A percentile compares a stretch with the other conserved stretches of the same genome.
phyloP scores from a whole-genome alignment of 352 stramenopile species.

The Phytophthora sp. region DNA sequence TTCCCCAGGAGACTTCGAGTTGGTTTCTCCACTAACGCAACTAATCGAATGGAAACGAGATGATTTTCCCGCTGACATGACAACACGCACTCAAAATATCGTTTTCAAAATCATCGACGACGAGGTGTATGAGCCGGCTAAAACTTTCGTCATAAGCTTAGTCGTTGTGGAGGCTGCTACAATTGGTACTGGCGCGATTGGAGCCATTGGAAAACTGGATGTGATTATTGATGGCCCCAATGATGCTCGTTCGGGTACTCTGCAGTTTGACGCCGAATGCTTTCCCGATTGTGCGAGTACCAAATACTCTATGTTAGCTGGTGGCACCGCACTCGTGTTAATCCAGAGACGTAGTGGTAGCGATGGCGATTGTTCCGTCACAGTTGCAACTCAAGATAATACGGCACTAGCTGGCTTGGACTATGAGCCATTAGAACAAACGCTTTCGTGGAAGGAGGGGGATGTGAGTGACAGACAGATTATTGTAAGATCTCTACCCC shows the following conservation, averaged over 20 bases:
- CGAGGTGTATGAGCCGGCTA: constrained; percentile 51
- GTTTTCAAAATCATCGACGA: constrained; percentile 49
- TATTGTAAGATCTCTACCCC: constrained; percentile 44
- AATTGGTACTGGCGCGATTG: constrained; percentile 41
- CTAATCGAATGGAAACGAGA: constrained; percentile 54
- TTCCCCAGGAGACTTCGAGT: constrained; percentile 41
- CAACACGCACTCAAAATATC: constrained; percentile 46
- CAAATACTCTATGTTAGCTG: constrained; percentile 51
- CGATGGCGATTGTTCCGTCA: constrained; percentile 49
- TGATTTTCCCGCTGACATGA: constrained; percentile 11
- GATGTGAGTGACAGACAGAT: constrained; percentile 57
- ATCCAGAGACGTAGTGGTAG: constrained; percentile 66
- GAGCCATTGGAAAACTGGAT: constrained; percentile 45
- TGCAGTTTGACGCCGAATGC: constrained; percentile 75
- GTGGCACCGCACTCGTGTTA: constrained; percentile 52
- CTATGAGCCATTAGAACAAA: constrained; percentile 45
- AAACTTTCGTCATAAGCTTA: constrained; percentile 59
- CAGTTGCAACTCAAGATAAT: constrained; percentile 47
- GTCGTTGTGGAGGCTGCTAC: constrained; percentile 29
- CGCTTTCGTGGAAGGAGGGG: constrained; percentile 57
- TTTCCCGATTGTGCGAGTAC: constrained; percentile 61
- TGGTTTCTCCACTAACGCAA: constrained; percentile 37
- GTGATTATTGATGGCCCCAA: constrained; percentile 71
- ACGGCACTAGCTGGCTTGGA: constrained; percentile 54
- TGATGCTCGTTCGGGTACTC: constrained; percentile 47